phyloP scores from a whole-genome alignment of 2,329 filamentous ascomycete species.

The Sarocladium strictum region DNA sequence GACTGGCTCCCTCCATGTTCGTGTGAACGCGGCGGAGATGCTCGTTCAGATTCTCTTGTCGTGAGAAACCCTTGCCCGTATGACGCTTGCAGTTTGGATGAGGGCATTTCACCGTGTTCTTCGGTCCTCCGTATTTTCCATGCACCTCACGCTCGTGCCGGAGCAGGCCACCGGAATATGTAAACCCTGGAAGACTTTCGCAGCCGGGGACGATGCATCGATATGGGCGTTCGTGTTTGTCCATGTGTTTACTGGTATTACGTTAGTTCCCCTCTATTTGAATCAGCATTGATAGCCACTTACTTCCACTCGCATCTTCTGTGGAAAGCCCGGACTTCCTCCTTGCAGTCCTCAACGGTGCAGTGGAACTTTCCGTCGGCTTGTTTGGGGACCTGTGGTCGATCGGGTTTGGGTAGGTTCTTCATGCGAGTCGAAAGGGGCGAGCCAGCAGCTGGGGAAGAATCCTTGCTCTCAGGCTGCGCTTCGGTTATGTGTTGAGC shows the following conservation, averaged over 20 bases:
- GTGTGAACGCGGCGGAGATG: constrained; percentile 87
- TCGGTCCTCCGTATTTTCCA: constrained; percentile 80
- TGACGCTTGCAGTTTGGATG: constrained; percentile 84
- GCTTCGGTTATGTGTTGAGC: constrained; percentile 25
- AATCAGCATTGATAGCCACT: constrained; percentile 31
- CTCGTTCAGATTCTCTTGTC: constrained; percentile 90
- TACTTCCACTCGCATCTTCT: constrained; percentile 94
- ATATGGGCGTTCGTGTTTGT: constrained; percentile 93
- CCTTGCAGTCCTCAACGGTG: constrained; percentile 61
- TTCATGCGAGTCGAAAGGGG: constrained; percentile 37
- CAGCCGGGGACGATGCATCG: constrained; percentile 78
- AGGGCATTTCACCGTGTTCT: constrained; percentile 81
- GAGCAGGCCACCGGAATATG: constrained; percentile 84
- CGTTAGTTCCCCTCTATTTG: constrained; percentile 16
- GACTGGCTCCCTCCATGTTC: constrained; percentile 27
- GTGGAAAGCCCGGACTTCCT: constrained; percentile 60
- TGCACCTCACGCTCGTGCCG: constrained; percentile 93
- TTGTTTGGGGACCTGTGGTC: constrained; percentile 51
- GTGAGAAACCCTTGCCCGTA: constrained; percentile 81
- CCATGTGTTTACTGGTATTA: constrained; percentile 81
- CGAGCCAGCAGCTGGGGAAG: constrained; percentile 25
- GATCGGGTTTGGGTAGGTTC: constrained; percentile 53
- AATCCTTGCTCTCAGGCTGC: constrained; percentile 28
- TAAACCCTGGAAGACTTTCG: constrained; percentile 89
- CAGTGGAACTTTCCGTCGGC: constrained; percentile 72